Evolutionary conservation across 1,284 basidiomycete genomes (phyloP), one percentile per base, ranked within the genome.

Genomic region (Cutaneotrichosporon mucoides): DNA sequence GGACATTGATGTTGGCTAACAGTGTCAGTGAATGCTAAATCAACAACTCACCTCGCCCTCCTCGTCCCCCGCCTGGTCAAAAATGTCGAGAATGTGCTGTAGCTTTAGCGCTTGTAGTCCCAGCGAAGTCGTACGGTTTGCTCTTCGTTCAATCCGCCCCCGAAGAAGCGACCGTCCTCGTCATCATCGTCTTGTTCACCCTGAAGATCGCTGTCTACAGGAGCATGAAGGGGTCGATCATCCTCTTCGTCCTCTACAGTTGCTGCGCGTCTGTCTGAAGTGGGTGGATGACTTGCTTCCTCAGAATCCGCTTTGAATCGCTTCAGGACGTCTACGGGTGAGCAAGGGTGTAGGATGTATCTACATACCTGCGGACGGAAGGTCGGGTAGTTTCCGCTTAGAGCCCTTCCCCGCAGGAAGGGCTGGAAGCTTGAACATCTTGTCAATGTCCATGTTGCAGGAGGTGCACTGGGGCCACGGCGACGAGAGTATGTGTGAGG

Each of bases 151-250:
- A 96, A 80, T 0, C 93, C 93, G 3, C 92, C 91, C 36, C 93
- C 93, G 72, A 89, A 96, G 80, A 96, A 95, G 11, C 93, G 82
- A 0, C 93, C 93, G 66, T 94, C 89, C 69, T 95, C 92, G 73
- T 94, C 92, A 68, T 93, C 92, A 1, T 75, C 84, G 69, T 89
- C 93, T 71, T 24, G 24, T 24, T 24, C 24, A 24, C 24, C 24
- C 24, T 24, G 24, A 24, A 41, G 43, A 1, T 42, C 41, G 3
- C 40, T 36, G 15, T n/a, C 41, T 12, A 37, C 15, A 16, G 12
- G 42, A 24, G 24, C 24, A 24, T 24, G 16, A 11, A 0, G 5
- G 6, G 43, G 38, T 12, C 38, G 11, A 16, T 60, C 54, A 5
- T 48, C 49, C 8, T 13, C 12, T n/a, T 48, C 40, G 11, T 53